These are phyloP conservation scores for Neoarthrinium moseri DNA, from an alignment of 2,329 filamentous ascomycete genomes.

Conservation along the genomic window DNA sequence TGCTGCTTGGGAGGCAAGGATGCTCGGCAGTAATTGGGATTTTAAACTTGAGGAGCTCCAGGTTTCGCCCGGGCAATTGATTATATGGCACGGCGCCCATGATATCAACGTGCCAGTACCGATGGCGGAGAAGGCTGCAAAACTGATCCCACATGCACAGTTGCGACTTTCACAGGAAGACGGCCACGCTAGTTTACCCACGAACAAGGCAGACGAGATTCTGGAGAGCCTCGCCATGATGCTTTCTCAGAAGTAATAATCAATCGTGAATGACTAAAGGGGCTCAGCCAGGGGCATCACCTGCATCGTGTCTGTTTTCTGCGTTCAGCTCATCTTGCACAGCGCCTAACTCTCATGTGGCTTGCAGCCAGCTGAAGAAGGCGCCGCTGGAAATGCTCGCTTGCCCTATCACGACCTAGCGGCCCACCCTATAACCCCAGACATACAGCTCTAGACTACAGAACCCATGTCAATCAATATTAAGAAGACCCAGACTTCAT, in stretches of 20 bases:
- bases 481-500: too few species aligned
- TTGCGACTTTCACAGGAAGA: conserved; percentile 14
- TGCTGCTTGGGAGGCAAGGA: conserved; percentile 11
- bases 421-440: too few species aligned
- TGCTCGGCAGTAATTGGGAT: conserved; percentile 16
- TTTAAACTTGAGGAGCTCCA: conserved; percentile 19
- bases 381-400: too few species aligned
- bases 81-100: conserved; percentile 20
- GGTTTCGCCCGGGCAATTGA: conserved; percentile 13
- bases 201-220: conserved; percentile 15
- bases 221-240: conserved; percentile 14
- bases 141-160: conserved; percentile 15
- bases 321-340: too few species aligned
- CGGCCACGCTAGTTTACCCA: conserved; percentile 18
- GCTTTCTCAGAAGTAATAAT: conserved; percentile 9
- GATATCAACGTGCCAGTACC: conserved; percentile 21
- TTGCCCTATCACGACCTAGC: too few species aligned
- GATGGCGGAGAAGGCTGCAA: conserved; percentile 19
- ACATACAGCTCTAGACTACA: too few species aligned
- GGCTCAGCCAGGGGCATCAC: too few species aligned
- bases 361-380: too few species aligned
- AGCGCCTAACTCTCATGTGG: too few species aligned
- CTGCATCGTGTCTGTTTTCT: too few species aligned
- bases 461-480: too few species aligned
- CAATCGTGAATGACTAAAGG: background rate